Conservation (phyloP, 2,329 filamentous ascomycete genomes). For the Ascochyta pisi region DNA sequence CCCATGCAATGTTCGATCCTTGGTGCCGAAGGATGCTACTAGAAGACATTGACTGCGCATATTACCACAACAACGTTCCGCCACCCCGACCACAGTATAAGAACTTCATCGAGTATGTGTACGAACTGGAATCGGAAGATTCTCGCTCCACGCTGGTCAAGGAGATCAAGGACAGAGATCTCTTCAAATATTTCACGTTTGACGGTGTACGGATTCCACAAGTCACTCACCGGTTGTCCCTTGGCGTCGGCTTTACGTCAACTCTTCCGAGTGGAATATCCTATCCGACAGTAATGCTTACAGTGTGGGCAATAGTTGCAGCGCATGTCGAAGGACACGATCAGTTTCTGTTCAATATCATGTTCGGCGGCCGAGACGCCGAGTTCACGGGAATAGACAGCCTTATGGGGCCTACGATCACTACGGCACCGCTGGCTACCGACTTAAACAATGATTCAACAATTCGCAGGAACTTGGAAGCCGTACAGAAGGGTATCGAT, state of each 20-base stretch:
- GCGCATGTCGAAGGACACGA: slow-evolving; percentile 1
- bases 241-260: not conserved
- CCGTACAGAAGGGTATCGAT: not conserved
- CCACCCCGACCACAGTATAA: slow-evolving; percentile 1
- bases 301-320: not conserved
- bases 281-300: not conserved
- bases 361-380: slow-evolving; percentile 5
- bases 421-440: slow-evolving; percentile 1
- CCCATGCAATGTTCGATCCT: slow-evolving; percentile 2
- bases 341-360: slow-evolving; percentile 3
- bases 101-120: slow-evolving; percentile 2
- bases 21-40: slow-evolving; percentile 1
- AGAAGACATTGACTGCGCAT: slow-evolving; percentile 1
- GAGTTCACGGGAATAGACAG: slow-evolving; percentile 5
- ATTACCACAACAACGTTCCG: not conserved
- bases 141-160: not conserved
- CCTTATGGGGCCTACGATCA: not conserved
- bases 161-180: not conserved
- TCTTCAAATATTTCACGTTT: not conserved
- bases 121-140: not conserved
- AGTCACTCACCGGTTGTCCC: not conserved
- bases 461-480: not conserved
- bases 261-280: not conserved
- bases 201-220: not conserved
- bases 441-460: not conserved